These are phyloP conservation scores for Fusarium nygamai DNA, from an alignment of 2,329 filamentous ascomycete genomes.

Conservation along the genomic window DNA sequence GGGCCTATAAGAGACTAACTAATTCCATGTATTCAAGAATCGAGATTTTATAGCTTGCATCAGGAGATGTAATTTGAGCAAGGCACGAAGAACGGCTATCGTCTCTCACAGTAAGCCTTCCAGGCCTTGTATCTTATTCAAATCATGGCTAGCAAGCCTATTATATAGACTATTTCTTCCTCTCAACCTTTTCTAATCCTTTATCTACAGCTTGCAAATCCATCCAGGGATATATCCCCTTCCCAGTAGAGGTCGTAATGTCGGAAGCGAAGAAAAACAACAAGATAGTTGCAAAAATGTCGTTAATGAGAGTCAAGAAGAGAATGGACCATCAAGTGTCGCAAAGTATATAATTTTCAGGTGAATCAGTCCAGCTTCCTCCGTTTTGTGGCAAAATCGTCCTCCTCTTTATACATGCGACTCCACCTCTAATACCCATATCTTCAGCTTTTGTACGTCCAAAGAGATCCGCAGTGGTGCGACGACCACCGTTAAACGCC, in stretches of 20 bases:
- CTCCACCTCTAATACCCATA: slow-evolving; percentile 22
- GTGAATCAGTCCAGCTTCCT: slow-evolving; percentile 26
- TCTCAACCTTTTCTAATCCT: background rate
- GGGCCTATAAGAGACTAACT: background rate
- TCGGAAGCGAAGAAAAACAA: slow-evolving; percentile 8
- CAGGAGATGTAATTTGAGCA: background rate
- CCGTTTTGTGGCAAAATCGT: slow-evolving; percentile 10
- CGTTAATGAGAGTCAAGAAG: slow-evolving; percentile 37
- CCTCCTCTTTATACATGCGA: slow-evolving; percentile 17
- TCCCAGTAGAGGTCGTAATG: slow-evolving; percentile 30
- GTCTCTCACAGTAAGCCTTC: slow-evolving; percentile 11
- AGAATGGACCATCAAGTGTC: slow-evolving; percentile 34
- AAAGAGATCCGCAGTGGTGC: slow-evolving; percentile 37
- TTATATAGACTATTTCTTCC: slow-evolving; percentile 31
- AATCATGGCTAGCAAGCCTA: slow-evolving; percentile 32
- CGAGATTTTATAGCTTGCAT: background rate
- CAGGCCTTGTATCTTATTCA: slow-evolving; percentile 34
- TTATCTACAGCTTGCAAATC: slow-evolving; percentile 9
- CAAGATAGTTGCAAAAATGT: slow-evolving; percentile 10
- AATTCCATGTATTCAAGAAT: background rate
- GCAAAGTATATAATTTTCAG: slow-evolving; percentile 23
- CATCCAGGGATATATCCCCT: slow-evolving; percentile 16
- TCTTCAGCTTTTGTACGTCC: slow-evolving; percentile 30
- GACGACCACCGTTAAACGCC: slow-evolving; percentile 42
- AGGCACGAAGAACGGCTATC: background rate